Evolutionary conservation across 2,329 filamentous ascomycete species (phyloP).

Genomic region (Beauveria medogensis): DNA sequence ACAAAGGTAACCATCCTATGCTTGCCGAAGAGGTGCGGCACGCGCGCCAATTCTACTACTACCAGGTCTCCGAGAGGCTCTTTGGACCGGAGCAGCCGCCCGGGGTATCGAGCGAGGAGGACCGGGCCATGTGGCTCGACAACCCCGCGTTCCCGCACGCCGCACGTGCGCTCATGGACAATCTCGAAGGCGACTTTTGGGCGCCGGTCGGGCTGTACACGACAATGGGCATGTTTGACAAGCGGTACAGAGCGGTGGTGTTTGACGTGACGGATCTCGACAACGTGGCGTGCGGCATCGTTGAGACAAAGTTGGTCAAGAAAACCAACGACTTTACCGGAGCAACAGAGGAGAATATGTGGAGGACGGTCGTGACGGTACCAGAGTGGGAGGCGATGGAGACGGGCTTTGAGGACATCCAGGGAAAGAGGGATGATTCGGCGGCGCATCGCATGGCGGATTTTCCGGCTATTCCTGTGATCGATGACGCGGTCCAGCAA

Average conservation of each 20-base stretch:
- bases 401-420: neutral
- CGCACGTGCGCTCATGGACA: neutral
- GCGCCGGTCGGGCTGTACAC: neutral
- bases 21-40: neutral
- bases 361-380: neutral
- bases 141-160: neutral
- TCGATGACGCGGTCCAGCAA: neutral
- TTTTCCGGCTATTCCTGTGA: neutral
- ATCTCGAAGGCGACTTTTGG: neutral
- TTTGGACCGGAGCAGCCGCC: neutral
- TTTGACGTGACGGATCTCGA: neutral
- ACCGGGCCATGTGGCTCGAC: neutral
- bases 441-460: neutral
- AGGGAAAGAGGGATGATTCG: neutral
- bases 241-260: neutral
- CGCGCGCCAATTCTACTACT: neutral
- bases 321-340: neutral
- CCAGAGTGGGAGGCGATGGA: neutral
- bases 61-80: neutral
- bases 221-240: neutral
- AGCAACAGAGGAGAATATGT: no score
- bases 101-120: neutral
- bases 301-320: neutral
- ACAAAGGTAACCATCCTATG: neutral
- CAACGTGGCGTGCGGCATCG: neutral